A percentile compares a stretch with the other conserved stretches of the same genome.
These are phyloP conservation scores for Pleodorina starrii DNA, from an alignment of 139 green algal species.

Conservation along the genomic window DNA sequence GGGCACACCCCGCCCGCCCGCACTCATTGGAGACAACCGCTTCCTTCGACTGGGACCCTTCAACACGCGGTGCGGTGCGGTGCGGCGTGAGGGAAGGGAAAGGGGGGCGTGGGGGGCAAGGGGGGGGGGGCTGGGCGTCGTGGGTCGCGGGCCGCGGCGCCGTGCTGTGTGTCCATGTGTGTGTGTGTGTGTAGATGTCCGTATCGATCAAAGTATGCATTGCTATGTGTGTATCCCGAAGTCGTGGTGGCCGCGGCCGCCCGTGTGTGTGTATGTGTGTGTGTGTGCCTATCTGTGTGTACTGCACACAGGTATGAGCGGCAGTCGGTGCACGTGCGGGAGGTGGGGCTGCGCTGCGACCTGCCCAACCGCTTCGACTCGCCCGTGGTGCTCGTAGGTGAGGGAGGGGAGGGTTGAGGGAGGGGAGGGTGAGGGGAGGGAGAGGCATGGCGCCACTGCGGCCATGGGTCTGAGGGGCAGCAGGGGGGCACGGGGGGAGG, in stretches of 20 bases:
- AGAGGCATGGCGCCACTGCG: not conserved
- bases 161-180: not conserved
- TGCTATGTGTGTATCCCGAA: too few species aligned
- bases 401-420: not conserved
- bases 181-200: not conserved
- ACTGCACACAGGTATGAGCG: slow-evolving; percentile 62
- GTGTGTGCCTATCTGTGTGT: not conserved
- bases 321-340: slow-evolving; percentile 73
- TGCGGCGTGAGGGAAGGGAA: not conserved
- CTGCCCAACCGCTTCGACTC: slow-evolving; percentile 78
- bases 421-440: not conserved
- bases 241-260: too few species aligned
- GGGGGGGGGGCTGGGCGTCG: not conserved
- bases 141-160: too few species aligned
- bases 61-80: slow-evolving; percentile 80
- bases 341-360: slow-evolving; percentile 71
- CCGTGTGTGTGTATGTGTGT: too few species aligned
- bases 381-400: slow-evolving; percentile 71
- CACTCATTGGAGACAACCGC: slow-evolving; percentile 85
- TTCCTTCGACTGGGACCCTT: slow-evolving; percentile 88
- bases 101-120: not conserved
- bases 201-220: too few species aligned
- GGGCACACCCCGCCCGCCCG: slow-evolving; percentile 74
- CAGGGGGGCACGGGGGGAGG: too few species aligned
- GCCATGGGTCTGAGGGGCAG: too few species aligned